Base-by-base conservation (phyloP, 208 protist genomes). In the Crithidia mellificae region DNA sequence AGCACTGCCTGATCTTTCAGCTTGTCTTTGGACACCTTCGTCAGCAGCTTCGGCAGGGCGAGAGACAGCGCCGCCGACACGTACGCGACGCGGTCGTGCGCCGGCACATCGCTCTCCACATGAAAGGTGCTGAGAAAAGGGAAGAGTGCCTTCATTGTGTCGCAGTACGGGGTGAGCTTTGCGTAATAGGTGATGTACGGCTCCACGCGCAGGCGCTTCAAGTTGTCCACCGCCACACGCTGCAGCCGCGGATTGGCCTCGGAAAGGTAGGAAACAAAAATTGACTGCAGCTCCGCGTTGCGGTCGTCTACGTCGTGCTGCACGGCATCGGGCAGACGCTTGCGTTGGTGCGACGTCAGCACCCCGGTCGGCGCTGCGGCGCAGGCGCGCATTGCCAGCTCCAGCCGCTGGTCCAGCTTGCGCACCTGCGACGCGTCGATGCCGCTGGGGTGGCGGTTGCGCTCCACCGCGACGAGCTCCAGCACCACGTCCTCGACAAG, bases 121-220 rank as follows among this genome's bases (percentile, higher is more conserved):
- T 93, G 76, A 53, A 96, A 96, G 9, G 86, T 83, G 41, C 74
- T 74, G 22, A 96, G 70, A 63, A 96, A 96, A 24, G 68, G 46
- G 63, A 96, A 96, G 24, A 93, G 77, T n/a, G 70, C 70, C 58
- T 91, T 87, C 72, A 86, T 85, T 17, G 62, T 80, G 64, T 92
- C 91, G 65, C 80, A 86, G 65, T 84, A 96, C n/a, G 91, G 91
- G 24, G 68, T 54, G 24, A 96, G 67, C 53, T 92, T 75, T 1
- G 59, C 72, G 76, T 92, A 72, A 63, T 93, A 84, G 19, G 71
- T 68, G 49, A 30, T 8, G 64, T 85, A 96, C 17, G 91, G 91
- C 63, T 66, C 63, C 19, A 93, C 85, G 55, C 85, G 82, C 14
- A 96, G 80, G 1, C 84, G 79, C 68, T 86, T 81, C 8, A 96